Evolutionary conservation across 129 eudicot genomes (phyloP).

Genomic region (Arctium lappa): DNA sequence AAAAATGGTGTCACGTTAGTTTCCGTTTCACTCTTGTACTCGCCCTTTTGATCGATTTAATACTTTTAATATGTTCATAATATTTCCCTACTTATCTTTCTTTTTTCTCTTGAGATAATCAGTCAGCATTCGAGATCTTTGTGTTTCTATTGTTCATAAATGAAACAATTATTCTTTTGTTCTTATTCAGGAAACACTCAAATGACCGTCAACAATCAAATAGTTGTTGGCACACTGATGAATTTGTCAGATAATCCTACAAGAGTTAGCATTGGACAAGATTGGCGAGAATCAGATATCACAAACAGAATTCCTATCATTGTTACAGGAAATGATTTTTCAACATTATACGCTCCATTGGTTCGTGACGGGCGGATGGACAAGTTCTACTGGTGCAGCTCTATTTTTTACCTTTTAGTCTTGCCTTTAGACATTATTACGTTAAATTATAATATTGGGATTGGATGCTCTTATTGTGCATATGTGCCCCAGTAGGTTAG

Average conservation of each 20-base stretch:
- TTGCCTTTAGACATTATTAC: not conserved
- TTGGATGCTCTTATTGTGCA: constrained; percentile 2
- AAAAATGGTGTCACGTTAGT: constrained; percentile 35
- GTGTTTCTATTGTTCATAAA: not conserved
- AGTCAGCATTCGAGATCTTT: constrained; percentile 13
- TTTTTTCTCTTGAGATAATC: not conserved
- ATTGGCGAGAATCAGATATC: constrained; percentile 80
- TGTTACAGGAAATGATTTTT: constrained; percentile 92
- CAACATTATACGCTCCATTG: constrained; percentile 89
- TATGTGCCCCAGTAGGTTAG: not conserved
- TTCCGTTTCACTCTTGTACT: constrained; percentile 27
- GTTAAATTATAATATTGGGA: not conserved
- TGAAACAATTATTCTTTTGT: constrained; percentile 15
- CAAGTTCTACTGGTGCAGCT: constrained; percentile 80
- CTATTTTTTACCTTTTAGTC: not conserved
- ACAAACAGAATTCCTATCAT: constrained; percentile 81
- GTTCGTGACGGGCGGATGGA: constrained; percentile 99
- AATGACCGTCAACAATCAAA: constrained; percentile 97
- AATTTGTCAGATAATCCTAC: constrained; percentile 93
- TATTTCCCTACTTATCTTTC: not conserved
- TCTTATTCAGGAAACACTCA: constrained; percentile 78
- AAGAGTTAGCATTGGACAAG: constrained; percentile 93
- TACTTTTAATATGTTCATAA: constrained; percentile 5
- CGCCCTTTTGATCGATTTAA: constrained; percentile 3
- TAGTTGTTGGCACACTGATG: constrained; percentile 94